phyloP scores from a whole-genome alignment of 352 stramenopile species.

The Thalassiosira hispida region DNA sequence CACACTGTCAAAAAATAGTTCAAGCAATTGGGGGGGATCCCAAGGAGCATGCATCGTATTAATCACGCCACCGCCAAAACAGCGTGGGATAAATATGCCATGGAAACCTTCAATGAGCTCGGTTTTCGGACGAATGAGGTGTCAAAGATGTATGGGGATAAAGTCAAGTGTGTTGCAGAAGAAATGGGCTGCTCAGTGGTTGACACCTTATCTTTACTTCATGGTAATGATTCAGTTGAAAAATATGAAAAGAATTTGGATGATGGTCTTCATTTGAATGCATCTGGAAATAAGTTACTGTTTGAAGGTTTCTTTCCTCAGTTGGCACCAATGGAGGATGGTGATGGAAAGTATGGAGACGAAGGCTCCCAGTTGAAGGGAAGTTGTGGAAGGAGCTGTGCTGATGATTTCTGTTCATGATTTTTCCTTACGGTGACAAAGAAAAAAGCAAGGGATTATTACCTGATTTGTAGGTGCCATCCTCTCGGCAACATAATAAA shows the following conservation, averaged over 20 bases:
- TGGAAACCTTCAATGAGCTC: conserved; percentile 17
- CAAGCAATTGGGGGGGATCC: not conserved
- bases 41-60: conserved; percentile 58
- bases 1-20: not conserved
- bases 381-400: conserved; percentile 51
- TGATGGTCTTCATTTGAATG: conserved; percentile 75
- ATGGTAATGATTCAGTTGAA: conserved; percentile 34
- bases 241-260: conserved; percentile 37
- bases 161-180: conserved; percentile 53
- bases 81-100: conserved; percentile 45
- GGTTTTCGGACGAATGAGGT: conserved; percentile 58
- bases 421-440: too few species aligned
- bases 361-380: conserved; percentile 62
- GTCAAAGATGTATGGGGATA: conserved; percentile 57
- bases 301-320: conserved; percentile 64
- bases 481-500: too few species aligned
- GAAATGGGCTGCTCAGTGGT: conserved; percentile 54
- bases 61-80: conserved; percentile 63
- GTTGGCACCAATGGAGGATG: conserved; percentile 56
- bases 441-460: too few species aligned
- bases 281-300: conserved; percentile 60
- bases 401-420: conserved; percentile 17
- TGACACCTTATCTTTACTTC: conserved; percentile 67
- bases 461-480: too few species aligned
- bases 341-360: conserved; percentile 42